phyloP scores from a whole-genome alignment of 176 grass and related monocot genomes.

The Zea mays region DNA sequence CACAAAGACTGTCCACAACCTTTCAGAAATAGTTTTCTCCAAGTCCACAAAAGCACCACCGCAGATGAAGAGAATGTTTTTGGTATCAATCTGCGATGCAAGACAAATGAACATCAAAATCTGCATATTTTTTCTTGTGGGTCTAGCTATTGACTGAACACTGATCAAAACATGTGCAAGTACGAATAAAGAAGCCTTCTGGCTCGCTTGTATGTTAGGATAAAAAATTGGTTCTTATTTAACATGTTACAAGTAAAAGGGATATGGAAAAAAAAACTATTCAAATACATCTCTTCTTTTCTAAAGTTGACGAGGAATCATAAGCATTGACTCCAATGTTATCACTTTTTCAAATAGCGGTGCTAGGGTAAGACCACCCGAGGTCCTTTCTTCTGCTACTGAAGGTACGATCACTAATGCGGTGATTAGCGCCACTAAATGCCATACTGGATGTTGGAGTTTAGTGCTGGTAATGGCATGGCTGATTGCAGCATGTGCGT shows the following conservation, averaged over 20 bases:
- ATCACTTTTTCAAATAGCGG: neutral
- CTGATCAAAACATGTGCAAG: conserved; percentile 4
- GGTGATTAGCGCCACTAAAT: neutral
- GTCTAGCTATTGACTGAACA: neutral
- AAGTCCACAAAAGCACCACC: conserved; percentile 76
- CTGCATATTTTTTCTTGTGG: neutral
- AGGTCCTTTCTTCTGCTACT: neutral
- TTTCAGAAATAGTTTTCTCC: conserved; percentile 85
- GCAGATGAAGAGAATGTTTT: conserved; percentile 82
- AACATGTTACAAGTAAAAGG: conserved; percentile 20
- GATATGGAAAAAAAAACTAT: neutral
- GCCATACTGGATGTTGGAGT: neutral
- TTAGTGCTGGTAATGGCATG: neutral
- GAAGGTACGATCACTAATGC: neutral
- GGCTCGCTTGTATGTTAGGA: neutral
- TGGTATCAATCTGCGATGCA: conserved; percentile 67
- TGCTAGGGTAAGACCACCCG: neutral
- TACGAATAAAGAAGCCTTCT: conserved; percentile 12
- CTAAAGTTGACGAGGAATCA: neutral
- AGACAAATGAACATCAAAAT: conserved; percentile 29
- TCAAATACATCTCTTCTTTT: neutral
- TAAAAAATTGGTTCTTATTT: conserved; percentile 5
- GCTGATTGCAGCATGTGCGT: neutral
- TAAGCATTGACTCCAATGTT: neutral
- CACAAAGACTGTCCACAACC: conserved; percentile 26